Conservation (phyloP, 2,329 filamentous ascomycete genomes). For the Neurospora sp. region DNA sequence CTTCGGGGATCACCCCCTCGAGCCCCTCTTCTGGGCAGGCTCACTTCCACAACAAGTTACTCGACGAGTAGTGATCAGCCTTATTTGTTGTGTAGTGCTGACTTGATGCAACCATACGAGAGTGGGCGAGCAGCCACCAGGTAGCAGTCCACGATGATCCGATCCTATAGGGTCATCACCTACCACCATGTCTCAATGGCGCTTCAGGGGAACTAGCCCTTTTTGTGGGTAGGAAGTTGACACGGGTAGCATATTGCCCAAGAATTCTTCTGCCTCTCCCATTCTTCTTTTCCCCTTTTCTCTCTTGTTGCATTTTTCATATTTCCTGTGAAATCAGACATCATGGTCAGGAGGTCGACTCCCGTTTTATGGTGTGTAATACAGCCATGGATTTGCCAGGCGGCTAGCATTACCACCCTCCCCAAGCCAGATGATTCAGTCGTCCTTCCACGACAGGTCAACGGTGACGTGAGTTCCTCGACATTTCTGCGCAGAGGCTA, state of each 20-base stretch:
- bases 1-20: neutral
- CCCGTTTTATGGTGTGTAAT: neutral
- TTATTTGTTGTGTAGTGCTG: neutral
- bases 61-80: neutral
- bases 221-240: neutral
- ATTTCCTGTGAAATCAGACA: neutral
- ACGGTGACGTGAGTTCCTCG: conserved; percentile 5
- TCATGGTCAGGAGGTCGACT: conserved; percentile 1
- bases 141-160: neutral
- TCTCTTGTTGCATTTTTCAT: neutral
- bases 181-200: neutral
- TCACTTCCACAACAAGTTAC: neutral
- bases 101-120: neutral
- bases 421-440: neutral
- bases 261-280: neutral
- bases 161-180: neutral
- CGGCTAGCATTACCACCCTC: neutral
- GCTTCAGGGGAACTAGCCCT: neutral
- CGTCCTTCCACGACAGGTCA: conserved; percentile 7
- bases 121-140: neutral
- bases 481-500: conserved; percentile 15
- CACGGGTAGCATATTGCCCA: neutral
- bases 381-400: conserved; percentile 1
- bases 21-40: neutral
- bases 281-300: neutral